phyloP scores from a whole-genome alignment of 139 green algal species.

The Spirogloea muscicola region DNA sequence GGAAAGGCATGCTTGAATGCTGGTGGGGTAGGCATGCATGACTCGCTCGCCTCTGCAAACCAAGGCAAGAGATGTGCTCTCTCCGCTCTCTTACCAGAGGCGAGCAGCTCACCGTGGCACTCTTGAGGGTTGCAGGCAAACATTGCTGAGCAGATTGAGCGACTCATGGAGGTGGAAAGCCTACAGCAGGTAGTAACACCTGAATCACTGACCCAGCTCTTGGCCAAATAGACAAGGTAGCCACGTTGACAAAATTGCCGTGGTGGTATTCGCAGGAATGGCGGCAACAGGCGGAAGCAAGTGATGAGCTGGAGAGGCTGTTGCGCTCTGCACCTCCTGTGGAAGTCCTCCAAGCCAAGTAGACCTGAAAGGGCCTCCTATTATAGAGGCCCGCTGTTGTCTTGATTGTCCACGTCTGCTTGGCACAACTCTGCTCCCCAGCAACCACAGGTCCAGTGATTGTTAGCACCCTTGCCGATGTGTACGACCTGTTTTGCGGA shows the following conservation, averaged over 20 bases:
- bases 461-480: too few species aligned
- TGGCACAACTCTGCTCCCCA: too few species aligned
- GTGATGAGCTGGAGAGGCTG: slow-evolving; percentile 35
- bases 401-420: too few species aligned
- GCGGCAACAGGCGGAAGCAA: slow-evolving; percentile 31
- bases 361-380: too few species aligned
- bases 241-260: neutral
- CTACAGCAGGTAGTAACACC: slow-evolving; percentile 56
- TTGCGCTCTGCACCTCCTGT: slow-evolving; percentile 23
- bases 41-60: neutral
- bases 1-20: neutral
- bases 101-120: neutral
- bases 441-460: too few species aligned
- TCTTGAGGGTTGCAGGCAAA: slow-evolving; percentile 63
- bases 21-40: slow-evolving; percentile 1
- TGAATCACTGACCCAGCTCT: slow-evolving; percentile 1
- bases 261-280: slow-evolving; percentile 32
- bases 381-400: too few species aligned
- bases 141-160: slow-evolving; percentile 70
- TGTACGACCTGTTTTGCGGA: too few species aligned
- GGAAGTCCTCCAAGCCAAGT: too few species aligned
- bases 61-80: neutral
- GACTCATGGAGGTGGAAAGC: slow-evolving; percentile 71
- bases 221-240: neutral
- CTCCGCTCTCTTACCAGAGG: neutral